Percentiles rank a stretch among this genome's conserved stretches.
phyloP scores from a whole-genome alignment of 352 stramenopile species.

The Aphanomyces cochlioides region DNA sequence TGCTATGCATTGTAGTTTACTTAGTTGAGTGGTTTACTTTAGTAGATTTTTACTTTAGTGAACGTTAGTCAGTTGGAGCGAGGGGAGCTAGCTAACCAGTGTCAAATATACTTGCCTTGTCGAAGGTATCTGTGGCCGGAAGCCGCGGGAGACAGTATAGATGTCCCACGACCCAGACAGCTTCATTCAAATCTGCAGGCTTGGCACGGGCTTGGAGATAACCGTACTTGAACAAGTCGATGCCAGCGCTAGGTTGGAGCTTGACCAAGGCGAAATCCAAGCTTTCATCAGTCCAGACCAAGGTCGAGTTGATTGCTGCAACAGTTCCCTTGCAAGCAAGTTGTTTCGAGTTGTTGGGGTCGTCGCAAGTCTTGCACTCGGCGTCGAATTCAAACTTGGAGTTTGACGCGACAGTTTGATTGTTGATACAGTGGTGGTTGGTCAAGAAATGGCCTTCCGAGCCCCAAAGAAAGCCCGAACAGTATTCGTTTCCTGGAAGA shows the following conservation, averaged over 20 bases:
- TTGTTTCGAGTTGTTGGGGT: constrained; percentile 36
- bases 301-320: constrained; percentile 33
- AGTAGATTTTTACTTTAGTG: no score
- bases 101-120: no score
- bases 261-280: constrained; percentile 73
- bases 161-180: constrained; percentile 64
- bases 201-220: constrained; percentile 53
- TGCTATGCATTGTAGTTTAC: no score
- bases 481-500: constrained; percentile 57
- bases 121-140: no score
- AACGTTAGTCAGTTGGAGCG: no score
- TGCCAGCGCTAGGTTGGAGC: constrained; percentile 35
- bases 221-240: constrained; percentile 50
- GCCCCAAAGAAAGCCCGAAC: constrained; percentile 71
- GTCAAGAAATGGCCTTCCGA: constrained; percentile 71
- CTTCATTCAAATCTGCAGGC: constrained; percentile 46
- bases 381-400: constrained; percentile 70
- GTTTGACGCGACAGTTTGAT: constrained; percentile 43
- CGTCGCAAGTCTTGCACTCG: constrained; percentile 39
- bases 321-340: constrained; percentile 44
- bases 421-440: constrained; percentile 76
- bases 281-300: constrained; percentile 40
- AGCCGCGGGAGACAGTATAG: constrained; percentile 24
- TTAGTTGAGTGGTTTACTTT: no score
- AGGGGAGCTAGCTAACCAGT: no score